Percentiles rank a stretch among this genome's conserved stretches.
These are phyloP conservation scores for Euphrasia confusa DNA, from an alignment of 257 asterid genomes.

Conservation along the genomic window DNA sequence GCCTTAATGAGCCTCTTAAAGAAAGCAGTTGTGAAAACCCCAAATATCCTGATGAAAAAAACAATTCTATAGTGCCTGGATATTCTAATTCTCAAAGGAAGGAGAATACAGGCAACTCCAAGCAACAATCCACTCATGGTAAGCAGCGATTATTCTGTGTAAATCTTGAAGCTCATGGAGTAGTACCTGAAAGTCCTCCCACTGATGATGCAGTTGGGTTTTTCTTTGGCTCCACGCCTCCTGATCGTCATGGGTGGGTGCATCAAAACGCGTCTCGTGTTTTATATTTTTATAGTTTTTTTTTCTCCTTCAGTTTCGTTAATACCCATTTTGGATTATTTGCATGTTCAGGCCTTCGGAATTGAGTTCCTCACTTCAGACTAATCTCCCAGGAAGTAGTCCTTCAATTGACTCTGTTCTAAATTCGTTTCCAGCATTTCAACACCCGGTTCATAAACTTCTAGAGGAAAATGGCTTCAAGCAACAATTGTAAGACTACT, in stretches of 20 bases:
- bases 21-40: slow-evolving; percentile 47
- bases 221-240: slow-evolving; percentile 90
- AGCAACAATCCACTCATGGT: slow-evolving; percentile 42
- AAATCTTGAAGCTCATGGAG: slow-evolving; percentile 40
- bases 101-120: slow-evolving; percentile 53
- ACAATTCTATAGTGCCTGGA: slow-evolving; percentile 42
- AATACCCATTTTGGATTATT: slow-evolving; percentile 18
- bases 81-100: slow-evolving; percentile 52
- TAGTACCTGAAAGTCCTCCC: slow-evolving; percentile 69
- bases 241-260: slow-evolving; percentile 73
- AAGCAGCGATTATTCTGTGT: slow-evolving; percentile 66
- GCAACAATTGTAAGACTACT: slow-evolving; percentile 71
- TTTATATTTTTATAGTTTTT: slow-evolving; percentile 2
- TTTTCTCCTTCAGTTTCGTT: background rate
- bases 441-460: slow-evolving; percentile 90
- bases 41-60: slow-evolving; percentile 43
- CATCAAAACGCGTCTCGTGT: slow-evolving; percentile 12
- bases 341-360: slow-evolving; percentile 60
- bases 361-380: slow-evolving; percentile 10
- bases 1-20: slow-evolving; percentile 33
- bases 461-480: slow-evolving; percentile 89
- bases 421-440: slow-evolving; percentile 76
- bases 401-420: slow-evolving; percentile 85
- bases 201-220: slow-evolving; percentile 77
- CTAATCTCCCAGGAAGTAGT: slow-evolving; percentile 22